Percentiles rank a stretch among this genome's conserved stretches.
Evolutionary conservation across 345 rosid genomes (phyloP).

Genomic region (Lenwebbia sp.): DNA sequence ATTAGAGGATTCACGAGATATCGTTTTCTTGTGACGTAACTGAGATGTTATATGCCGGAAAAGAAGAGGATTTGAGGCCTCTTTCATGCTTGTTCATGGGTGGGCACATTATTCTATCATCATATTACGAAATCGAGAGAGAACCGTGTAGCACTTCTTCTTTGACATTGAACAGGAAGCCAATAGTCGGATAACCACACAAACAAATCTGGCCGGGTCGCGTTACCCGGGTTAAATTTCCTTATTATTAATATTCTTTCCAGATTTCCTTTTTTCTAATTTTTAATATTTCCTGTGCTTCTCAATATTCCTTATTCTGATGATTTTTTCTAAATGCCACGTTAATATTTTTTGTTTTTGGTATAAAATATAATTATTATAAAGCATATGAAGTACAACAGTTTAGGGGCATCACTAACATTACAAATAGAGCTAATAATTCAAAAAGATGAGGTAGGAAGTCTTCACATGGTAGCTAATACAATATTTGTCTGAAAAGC

Average conservation of each 20-base stretch:
- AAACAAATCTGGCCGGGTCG: not conserved
- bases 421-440: too few species aligned
- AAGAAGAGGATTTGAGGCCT: not conserved
- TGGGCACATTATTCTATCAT: not conserved
- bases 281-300: not conserved
- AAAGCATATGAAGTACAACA: too few species aligned
- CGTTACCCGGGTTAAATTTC: not conserved
- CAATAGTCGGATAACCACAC: not conserved
- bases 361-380: too few species aligned
- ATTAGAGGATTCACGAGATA: not conserved
- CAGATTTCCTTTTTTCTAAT: not conserved
- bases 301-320: not conserved
- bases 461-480: too few species aligned
- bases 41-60: not conserved
- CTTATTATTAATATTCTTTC: not conserved
- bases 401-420: too few species aligned
- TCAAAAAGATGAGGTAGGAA: too few species aligned
- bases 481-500: too few species aligned
- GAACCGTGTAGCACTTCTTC: not conserved
- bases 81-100: not conserved
- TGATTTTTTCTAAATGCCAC: not conserved
- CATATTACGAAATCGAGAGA: not conserved
- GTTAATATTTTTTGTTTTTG: not conserved
- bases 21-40: not conserved
- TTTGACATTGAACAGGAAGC: not conserved